Evolutionary conservation across 2,329 filamentous ascomycete genomes (phyloP), one percentile per base, ranked within the genome.

Genomic region (Nannizziopsis arthrosporioides): DNA sequence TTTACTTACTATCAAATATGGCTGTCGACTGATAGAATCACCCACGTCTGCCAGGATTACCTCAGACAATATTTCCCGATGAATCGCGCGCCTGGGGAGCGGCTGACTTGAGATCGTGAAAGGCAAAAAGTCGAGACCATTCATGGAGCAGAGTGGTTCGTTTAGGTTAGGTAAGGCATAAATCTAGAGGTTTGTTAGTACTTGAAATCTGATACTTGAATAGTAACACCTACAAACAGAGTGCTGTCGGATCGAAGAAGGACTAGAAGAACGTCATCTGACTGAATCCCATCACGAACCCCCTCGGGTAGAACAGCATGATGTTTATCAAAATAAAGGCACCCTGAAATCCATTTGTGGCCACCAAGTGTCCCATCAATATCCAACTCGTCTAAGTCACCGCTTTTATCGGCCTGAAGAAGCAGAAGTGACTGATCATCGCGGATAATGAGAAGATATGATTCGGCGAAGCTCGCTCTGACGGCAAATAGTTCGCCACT

Each of bases 1-100:
- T n/a, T 14, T 38, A 36, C 82, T 68, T 70, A 90, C 85, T 56
- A 96, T 81, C 15, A 98, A 71, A 62, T 94, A 86, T 5, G 90
- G 87, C 2, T 76, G 78, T 52, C 77, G 80, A 17, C 74, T 73
- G 8, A 78, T 79, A 3, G 73, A 68, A 59, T 94, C 86, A 19
- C 92, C 92, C 10, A 98, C 74, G 55, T 96, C 83, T 31, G 88
- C 82, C 5, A 95, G 77, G 6, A 94, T 61, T 3, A 94, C 76
- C 63, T 98, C 90, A 0, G 80, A 78, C 6, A 98, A 65, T 0
- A 71, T 75, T 57, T 92, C 88, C 57, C 82, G 83, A 6, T 77
- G 76, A 17, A 80, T 80, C 41, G 82, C 81, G 58, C 86, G 79
- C 55, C 84, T 78, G 2, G 78, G 76, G 1, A 77, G 71, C 57